Base-by-base conservation (phyloP, 2,329 filamentous ascomycete species). In the Stenocarpella maydis region DNA sequence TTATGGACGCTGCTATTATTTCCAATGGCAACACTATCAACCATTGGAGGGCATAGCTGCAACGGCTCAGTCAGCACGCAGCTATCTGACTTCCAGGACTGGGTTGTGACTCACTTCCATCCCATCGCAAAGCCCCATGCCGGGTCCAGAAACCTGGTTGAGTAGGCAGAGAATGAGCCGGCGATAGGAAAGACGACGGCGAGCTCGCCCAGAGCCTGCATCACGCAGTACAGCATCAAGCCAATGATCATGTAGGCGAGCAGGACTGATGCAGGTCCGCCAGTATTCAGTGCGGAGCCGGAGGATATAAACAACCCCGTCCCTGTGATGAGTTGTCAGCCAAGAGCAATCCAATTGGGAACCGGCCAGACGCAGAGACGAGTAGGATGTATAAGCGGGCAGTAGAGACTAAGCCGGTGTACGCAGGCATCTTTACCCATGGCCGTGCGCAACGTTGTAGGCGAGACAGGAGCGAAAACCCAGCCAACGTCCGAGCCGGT, bases 71-170 rank as follows among this genome's bases (percentile, higher is more conserved):
- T 75, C 49, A 74, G 58, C 43, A 67, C 12, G 17, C 49, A 12
- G 41, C 28, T n/a, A 17, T 24, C 26, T 17, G 2, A 53, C 58
- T 12, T 64, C 37, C 64, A n/a, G 61, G 39, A 24, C 31, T 49
- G 4, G 45, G 39, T 17, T 43, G 15, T n/a, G 37, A 85, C 88
- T 80, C 79, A 92, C 86, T 97, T 97, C 94, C 94, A 97, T 19
- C 94, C 94, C 92, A 97, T 97, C 55, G 94, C 93, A 77, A 97
- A 97, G 0, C 94, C 94, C 94, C 94, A 97, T 0, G 95, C 95
- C 1, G 95, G 95, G 76, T 98, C 94, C 21, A 98, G 81, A 76
- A 98, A 98, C 21, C 95, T 89, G 37, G 94, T 97, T 21, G 95
- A 96, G 82, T 95, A 98, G 9, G 94, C 91, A 0, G 94, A 93